Conservation (phyloP, 192 early-diverging fungal species). For the Coemansia sp. region DNA sequence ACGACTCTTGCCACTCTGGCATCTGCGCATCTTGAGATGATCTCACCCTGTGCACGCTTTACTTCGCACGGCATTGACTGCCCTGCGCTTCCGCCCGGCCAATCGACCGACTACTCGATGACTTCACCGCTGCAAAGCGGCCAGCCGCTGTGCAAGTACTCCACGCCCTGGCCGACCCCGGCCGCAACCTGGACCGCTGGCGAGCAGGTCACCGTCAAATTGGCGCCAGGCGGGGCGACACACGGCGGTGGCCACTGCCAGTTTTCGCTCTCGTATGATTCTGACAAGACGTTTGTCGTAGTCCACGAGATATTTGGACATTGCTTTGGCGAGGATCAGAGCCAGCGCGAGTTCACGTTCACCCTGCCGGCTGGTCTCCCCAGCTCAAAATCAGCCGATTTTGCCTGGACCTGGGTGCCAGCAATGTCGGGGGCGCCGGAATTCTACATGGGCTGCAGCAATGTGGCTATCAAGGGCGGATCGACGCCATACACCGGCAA, state of each 20-base stretch:
- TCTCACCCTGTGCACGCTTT: constrained; percentile 42
- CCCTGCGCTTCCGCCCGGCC: constrained; percentile 44
- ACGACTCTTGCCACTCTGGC: not conserved
- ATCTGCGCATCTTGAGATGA: constrained; percentile 38
- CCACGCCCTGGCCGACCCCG: constrained; percentile 31
- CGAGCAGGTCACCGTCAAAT: constrained; percentile 34
- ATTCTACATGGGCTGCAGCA: constrained; percentile 74
- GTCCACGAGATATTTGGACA: constrained; percentile 52
- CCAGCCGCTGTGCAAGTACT: constrained; percentile 48
- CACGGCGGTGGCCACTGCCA: constrained; percentile 62
- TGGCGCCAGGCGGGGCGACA: constrained; percentile 34
- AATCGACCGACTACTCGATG: constrained; percentile 34
- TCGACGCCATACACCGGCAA: constrained; percentile 47
- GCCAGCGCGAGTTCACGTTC: constrained; percentile 41
- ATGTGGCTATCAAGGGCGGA: constrained; percentile 59
- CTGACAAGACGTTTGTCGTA: constrained; percentile 55
- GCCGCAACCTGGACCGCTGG: constrained; percentile 52
- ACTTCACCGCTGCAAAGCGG: constrained; percentile 13
- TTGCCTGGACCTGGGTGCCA: constrained; percentile 73
- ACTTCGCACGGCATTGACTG: constrained; percentile 19
- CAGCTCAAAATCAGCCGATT: constrained; percentile 33
- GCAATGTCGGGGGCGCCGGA: constrained; percentile 70
- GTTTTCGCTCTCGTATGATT: constrained; percentile 60
- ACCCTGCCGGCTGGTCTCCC: constrained; percentile 56
- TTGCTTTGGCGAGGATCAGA: constrained; percentile 35